Percentiles rank a stretch among this genome's conserved stretches.
Evolutionary conservation across 169 alveolate species (phyloP).

Genomic region (Eimeria maxima): DNA sequence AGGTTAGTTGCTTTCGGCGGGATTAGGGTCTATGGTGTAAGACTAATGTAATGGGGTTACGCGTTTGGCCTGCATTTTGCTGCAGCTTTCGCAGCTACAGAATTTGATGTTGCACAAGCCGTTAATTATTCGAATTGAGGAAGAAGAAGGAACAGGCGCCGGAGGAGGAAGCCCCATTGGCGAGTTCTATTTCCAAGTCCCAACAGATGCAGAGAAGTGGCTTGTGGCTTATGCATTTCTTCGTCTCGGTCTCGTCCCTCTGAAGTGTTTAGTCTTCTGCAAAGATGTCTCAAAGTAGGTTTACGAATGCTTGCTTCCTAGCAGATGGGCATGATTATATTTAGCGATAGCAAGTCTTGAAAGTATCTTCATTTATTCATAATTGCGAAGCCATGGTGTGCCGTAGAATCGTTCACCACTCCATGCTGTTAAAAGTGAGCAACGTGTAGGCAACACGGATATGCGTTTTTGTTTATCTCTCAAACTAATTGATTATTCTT

Average conservation of each 20-base stretch:
- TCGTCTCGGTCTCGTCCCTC: conserved; percentile 81
- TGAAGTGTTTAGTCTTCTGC: conserved; percentile 83
- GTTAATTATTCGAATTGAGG: conserved; percentile 68
- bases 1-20: conserved; percentile 5
- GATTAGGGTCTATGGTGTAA: not conserved
- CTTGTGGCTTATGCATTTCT: conserved; percentile 83
- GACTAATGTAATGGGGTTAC: not conserved
- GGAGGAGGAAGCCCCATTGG: conserved; percentile 30
- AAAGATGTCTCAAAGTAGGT: conserved; percentile 60
- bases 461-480: not conserved
- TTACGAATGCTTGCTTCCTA: no score
- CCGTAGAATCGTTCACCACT: not conserved
- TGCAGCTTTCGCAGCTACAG: conserved; percentile 81
- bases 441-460: not conserved
- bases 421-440: not conserved
- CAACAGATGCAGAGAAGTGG: conserved; percentile 78
- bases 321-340: not conserved
- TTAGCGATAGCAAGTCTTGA: not conserved
- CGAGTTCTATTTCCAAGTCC: conserved; percentile 82
- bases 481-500: not conserved
- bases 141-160: not conserved
- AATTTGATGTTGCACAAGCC: conserved; percentile 82
- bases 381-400: not conserved
- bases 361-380: no score
- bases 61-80: not conserved